These are phyloP conservation scores for Penicillium sclerotigenum DNA, from an alignment of 2,329 filamentous ascomycete species.

Conservation along the genomic window DNA sequence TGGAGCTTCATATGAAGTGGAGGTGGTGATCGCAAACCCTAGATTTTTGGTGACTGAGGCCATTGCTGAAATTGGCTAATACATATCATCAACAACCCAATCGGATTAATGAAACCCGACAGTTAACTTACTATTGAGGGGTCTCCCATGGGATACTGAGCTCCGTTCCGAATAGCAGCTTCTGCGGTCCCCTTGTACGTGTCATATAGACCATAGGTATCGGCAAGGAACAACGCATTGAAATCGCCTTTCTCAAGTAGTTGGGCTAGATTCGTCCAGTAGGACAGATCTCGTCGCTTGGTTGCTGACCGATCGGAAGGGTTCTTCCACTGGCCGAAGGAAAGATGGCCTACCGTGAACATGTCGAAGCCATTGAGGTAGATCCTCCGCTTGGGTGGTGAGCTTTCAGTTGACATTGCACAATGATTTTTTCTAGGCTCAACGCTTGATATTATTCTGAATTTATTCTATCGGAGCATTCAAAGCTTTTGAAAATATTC, in stretches of 20 bases:
- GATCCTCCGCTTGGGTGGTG: conserved; percentile 15
- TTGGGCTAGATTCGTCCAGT: conserved; percentile 47
- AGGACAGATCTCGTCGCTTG: conserved; percentile 38
- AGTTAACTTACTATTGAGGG: conserved; percentile 17
- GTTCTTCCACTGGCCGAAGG: conserved; percentile 33
- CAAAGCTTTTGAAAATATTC: neutral
- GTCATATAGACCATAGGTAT: conserved; percentile 44
- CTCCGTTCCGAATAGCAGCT: conserved; percentile 27
- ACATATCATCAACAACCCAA: neutral
- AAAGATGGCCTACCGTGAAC: conserved; percentile 39
- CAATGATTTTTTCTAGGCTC: neutral
- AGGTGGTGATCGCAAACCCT: conserved; percentile 50
- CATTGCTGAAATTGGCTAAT: conserved; percentile 41
- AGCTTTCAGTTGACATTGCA: neutral
- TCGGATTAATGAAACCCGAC: neutral
- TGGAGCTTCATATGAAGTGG: conserved; percentile 52
- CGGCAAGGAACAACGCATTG: conserved; percentile 49
- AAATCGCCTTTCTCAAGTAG: conserved; percentile 46
- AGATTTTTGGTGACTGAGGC: conserved; percentile 45
- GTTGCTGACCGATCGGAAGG: conserved; percentile 36
- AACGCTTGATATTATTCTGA: neutral
- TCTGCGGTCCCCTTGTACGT: conserved; percentile 41
- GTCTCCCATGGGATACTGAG: conserved; percentile 40
- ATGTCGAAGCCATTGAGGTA: conserved; percentile 43
- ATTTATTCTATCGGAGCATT: neutral